phyloP scores from a whole-genome alignment of 192 early-diverging fungal species.

The Backusella tarrabulga region DNA sequence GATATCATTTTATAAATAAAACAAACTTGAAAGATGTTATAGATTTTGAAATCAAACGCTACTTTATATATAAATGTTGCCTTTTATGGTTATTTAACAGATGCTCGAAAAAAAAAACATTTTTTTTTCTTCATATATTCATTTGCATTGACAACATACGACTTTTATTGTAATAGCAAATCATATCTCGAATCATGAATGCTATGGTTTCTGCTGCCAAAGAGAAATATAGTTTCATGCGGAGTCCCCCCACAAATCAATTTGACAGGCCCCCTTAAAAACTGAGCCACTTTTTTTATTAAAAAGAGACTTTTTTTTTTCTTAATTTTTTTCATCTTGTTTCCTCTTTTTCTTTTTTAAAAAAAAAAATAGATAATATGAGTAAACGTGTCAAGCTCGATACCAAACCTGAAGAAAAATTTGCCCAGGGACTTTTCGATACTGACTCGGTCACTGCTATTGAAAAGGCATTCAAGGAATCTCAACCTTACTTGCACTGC shows the following conservation, averaged over 20 bases:
- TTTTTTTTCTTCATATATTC: no score
- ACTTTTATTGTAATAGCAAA: not conserved
- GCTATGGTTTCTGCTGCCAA: not conserved
- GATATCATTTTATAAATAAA: not conserved
- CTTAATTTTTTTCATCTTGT: not conserved
- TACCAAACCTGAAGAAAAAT: constrained; percentile 2
- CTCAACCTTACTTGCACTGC: constrained; percentile 65
- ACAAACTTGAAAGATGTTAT: not conserved
- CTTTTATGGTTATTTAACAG: not conserved
- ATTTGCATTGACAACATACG: not conserved
- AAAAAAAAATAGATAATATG: not conserved
- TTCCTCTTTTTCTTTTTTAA: not conserved
- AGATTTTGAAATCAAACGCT: not conserved
- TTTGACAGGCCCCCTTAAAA: constrained; percentile 5
- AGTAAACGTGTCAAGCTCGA: constrained; percentile 18
- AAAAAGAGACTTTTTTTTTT: not conserved
- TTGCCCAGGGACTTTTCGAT: not conserved
- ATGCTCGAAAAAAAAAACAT: no score
- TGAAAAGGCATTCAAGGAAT: constrained; percentile 20
- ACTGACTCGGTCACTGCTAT: not conserved
- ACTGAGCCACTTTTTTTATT: not conserved
- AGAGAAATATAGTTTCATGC: not conserved
- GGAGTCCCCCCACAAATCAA: not conserved
- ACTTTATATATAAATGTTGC: not conserved
- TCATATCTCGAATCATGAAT: not conserved